phyloP scores from a whole-genome alignment of 352 stramenopile genomes.

The Pilasporangium apinafurcum region DNA sequence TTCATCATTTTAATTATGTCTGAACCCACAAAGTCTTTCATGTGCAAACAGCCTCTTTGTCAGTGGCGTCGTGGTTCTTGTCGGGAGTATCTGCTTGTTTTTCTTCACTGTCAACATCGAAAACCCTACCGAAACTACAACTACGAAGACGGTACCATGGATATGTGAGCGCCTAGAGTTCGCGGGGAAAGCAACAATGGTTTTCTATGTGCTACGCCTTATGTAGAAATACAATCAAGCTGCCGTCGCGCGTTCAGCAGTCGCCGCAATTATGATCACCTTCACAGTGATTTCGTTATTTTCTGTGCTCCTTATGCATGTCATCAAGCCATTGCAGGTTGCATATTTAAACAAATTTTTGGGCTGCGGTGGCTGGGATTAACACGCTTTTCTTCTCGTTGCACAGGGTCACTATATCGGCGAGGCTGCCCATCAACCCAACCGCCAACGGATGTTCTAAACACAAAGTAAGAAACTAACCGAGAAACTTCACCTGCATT shows the following conservation, averaged over 20 bases:
- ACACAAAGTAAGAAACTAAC: background rate
- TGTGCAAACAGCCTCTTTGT: slow-evolving; percentile 17
- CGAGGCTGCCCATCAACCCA: slow-evolving; percentile 2
- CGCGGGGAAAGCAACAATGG: background rate
- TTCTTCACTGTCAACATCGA: slow-evolving; percentile 30
- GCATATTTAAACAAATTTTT: too few species aligned
- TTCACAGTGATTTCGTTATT: slow-evolving; percentile 30
- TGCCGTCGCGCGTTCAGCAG: slow-evolving; percentile 19
- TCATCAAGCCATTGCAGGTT: slow-evolving; percentile 27
- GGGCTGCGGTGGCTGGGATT: too few species aligned
- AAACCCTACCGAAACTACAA: background rate
- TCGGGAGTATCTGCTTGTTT: slow-evolving; percentile 24
- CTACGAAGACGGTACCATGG: slow-evolving; percentile 2
- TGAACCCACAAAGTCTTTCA: too few species aligned
- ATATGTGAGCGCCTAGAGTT: too few species aligned
- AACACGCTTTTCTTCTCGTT: too few species aligned
- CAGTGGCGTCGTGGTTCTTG: slow-evolving; percentile 11
- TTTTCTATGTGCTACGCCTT: background rate
- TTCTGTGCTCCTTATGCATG: slow-evolving; percentile 22
- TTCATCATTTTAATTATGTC: background rate
- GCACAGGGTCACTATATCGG: slow-evolving; percentile 22
- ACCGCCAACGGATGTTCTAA: slow-evolving; percentile 17
- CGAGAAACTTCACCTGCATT: background rate
- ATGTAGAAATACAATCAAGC: slow-evolving; percentile 27
- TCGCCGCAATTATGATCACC: slow-evolving; percentile 28